phyloP scores from a whole-genome alignment of 2,329 filamentous ascomycete species.

The Neocatenulostroma microsporum region DNA sequence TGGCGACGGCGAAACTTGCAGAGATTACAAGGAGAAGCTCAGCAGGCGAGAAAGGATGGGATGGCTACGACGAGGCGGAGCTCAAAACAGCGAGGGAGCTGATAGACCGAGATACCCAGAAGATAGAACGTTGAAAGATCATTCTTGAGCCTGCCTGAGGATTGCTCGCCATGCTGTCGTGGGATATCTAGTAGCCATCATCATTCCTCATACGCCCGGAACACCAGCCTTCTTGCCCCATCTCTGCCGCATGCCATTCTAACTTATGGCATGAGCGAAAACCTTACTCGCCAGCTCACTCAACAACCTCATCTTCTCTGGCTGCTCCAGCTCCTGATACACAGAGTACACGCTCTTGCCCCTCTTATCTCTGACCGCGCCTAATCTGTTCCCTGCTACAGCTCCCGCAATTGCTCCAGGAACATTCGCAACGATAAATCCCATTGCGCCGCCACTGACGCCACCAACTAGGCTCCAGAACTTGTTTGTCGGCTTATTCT shows the following conservation, averaged over 20 bases:
- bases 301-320: constrained; percentile 71
- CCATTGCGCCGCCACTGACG: constrained; percentile 77
- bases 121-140: constrained; percentile 24
- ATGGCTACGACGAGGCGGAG: constrained; percentile 65
- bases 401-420: constrained; percentile 82
- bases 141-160: not conserved
- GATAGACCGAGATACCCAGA: constrained; percentile 46
- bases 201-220: not conserved
- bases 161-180: not conserved
- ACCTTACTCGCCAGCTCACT: constrained; percentile 79
- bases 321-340: constrained; percentile 78
- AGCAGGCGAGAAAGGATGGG: constrained; percentile 57
- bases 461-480: constrained; percentile 88
- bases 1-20: constrained; percentile 64
- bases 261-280: constrained; percentile 67
- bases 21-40: constrained; percentile 64
- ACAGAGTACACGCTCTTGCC: constrained; percentile 94
- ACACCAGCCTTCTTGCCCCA: not conserved
- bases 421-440: constrained; percentile 91
- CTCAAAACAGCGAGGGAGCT: constrained; percentile 63
- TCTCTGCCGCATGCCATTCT: constrained; percentile 4
- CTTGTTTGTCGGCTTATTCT: constrained; percentile 54
- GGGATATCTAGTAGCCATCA: constrained; percentile 5
- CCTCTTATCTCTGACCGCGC: constrained; percentile 77
- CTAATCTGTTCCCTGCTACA: constrained; percentile 86